phyloP scores from a whole-genome alignment of 2,329 filamentous ascomycete species.

The Cercospora zeae-maydis region DNA sequence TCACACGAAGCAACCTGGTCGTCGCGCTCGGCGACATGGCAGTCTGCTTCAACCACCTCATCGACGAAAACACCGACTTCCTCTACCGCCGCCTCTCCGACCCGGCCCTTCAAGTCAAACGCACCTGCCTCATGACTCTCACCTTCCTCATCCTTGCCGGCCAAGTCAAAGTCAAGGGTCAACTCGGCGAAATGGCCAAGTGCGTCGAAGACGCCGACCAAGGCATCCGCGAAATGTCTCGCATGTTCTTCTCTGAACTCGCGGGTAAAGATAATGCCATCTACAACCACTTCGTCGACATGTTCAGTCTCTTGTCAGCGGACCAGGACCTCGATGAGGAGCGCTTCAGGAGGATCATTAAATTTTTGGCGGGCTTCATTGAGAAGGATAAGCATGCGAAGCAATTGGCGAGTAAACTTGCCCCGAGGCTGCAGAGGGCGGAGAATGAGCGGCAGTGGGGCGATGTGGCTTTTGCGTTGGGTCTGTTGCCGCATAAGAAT shows the following conservation, averaged over 20 bases:
- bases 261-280: conserved; percentile 98
- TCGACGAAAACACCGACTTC: conserved; percentile 99
- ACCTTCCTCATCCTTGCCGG: conserved; percentile 96
- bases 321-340: conserved; percentile 80
- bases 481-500: conserved; percentile 86
- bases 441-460: conserved; percentile 96
- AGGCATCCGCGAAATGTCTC: conserved; percentile 84
- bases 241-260: conserved; percentile 98
- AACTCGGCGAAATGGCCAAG: conserved; percentile 98
- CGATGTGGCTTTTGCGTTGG: conserved; percentile 89
- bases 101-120: conserved; percentile 81
- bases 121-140: conserved; percentile 96
- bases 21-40: conserved; percentile 98
- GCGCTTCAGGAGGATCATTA: conserved; percentile 78
- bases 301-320: conserved; percentile 89
- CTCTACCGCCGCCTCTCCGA: conserved; percentile 91
- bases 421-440: conserved; percentile 77
- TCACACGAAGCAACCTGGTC: conserved; percentile 91
- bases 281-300: conserved; percentile 99
- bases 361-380: conserved; percentile 91
- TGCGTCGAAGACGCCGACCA: conserved; percentile 96
- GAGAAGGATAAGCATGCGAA: conserved; percentile 99
- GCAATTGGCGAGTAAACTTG: conserved; percentile 87
- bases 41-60: conserved; percentile 98
- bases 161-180: conserved; percentile 98